These are phyloP conservation scores for Sanguinoderma infundibulare DNA, from an alignment of 1,284 basidiomycete species.

Conservation along the genomic window DNA sequence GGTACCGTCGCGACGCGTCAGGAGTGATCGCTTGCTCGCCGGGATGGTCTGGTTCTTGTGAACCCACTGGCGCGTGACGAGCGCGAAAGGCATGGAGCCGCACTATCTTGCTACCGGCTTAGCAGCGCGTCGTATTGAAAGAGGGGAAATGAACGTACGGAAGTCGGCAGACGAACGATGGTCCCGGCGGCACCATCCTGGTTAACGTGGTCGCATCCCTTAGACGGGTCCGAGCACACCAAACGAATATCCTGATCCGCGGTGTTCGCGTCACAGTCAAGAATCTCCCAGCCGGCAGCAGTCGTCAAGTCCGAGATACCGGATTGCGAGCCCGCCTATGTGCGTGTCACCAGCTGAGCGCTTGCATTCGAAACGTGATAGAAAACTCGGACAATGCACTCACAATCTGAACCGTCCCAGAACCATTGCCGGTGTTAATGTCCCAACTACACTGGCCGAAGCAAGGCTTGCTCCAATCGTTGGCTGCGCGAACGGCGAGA, in stretches of 20 bases:
- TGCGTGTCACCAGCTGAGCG: not conserved
- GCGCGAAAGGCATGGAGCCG: slow-evolving; percentile 52
- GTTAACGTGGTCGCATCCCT: slow-evolving; percentile 50
- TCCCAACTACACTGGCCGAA: slow-evolving; percentile 28
- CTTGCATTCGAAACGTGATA: not conserved
- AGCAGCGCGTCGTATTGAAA: not conserved
- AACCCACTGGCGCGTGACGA: slow-evolving; percentile 48
- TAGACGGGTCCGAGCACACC: slow-evolving; percentile 44
- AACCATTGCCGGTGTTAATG: slow-evolving; percentile 16
- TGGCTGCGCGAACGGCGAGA: slow-evolving; percentile 23
- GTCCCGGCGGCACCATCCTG: slow-evolving; percentile 50
- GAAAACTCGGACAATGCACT: slow-evolving; percentile 6
- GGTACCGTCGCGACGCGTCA: slow-evolving; percentile 41
- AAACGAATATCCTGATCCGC: slow-evolving; percentile 51
- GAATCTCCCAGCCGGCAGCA: slow-evolving; percentile 57
- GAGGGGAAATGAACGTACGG: slow-evolving; percentile 37
- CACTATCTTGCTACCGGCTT: slow-evolving; percentile 41
- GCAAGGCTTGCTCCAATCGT: slow-evolving; percentile 29
- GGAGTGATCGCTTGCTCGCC: slow-evolving; percentile 28
- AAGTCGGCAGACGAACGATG: slow-evolving; percentile 55
- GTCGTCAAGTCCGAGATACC: slow-evolving; percentile 57
- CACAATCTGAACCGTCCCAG: slow-evolving; percentile 26
- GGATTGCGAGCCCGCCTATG: slow-evolving; percentile 37
- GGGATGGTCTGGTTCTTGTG: slow-evolving; percentile 49
- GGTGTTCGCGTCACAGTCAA: slow-evolving; percentile 46